A percentile compares a stretch with the other conserved stretches of the same genome.
These are phyloP conservation scores for Scopulariopsis brevicaulis DNA, from an alignment of 2,329 filamentous ascomycete species.

Conservation along the genomic window DNA sequence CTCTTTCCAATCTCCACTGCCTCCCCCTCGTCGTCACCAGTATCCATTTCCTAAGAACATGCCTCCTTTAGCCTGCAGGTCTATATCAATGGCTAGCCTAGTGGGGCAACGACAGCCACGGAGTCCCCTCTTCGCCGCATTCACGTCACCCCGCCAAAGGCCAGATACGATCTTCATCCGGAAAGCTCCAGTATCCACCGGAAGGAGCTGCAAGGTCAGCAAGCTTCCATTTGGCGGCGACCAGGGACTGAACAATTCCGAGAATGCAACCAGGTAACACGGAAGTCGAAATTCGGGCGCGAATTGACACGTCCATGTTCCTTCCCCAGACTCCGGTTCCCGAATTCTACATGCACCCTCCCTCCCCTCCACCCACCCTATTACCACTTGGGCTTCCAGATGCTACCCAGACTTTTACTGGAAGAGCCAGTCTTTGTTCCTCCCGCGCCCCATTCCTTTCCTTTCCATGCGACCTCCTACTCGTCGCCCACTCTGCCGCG, in stretches of 20 bases:
- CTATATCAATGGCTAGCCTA: conserved; percentile 3
- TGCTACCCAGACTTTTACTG: neutral
- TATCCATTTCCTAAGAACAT: neutral
- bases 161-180: neutral
- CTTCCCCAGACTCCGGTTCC: conserved; percentile 1
- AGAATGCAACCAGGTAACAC: neutral
- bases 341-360: conserved; percentile 3
- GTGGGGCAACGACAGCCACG: conserved; percentile 2
- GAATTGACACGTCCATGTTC: neutral
- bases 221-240: neutral
- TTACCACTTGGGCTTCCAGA: neutral
- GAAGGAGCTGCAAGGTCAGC: neutral
- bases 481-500: neutral
- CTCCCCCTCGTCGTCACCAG: neutral
- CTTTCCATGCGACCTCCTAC: neutral
- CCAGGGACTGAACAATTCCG: neutral
- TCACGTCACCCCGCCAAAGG: neutral
- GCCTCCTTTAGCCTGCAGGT: conserved; percentile 2
- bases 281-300: neutral
- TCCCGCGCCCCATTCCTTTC: neutral
- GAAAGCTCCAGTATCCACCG: neutral
- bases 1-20: neutral
- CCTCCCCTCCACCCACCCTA: neutral
- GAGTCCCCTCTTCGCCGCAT: neutral
- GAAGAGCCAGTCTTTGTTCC: neutral